phyloP scores from a whole-genome alignment of 2,329 filamentous ascomycete genomes.

The Curvularia sp. region DNA sequence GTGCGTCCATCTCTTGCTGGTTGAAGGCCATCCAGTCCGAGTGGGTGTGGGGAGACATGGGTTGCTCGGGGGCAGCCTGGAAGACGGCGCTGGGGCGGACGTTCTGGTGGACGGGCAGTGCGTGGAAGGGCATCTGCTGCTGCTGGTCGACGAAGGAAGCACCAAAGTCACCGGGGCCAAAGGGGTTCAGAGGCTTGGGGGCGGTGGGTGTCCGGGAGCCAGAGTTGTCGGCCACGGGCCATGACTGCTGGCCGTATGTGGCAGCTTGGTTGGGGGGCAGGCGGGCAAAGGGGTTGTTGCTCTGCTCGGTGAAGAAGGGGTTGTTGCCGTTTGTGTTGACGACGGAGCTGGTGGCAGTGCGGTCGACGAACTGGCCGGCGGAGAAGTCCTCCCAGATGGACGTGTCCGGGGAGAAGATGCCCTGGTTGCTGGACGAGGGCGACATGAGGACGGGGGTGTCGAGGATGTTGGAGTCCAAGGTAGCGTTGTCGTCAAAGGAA shows the following conservation, averaged over 20 bases:
- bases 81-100: slow-evolving; percentile 60
- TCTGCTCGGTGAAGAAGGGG: slow-evolving; percentile 58
- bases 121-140: slow-evolving; percentile 51
- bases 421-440: slow-evolving; percentile 56
- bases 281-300: slow-evolving; percentile 69
- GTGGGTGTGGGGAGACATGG: slow-evolving; percentile 69
- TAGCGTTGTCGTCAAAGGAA: slow-evolving; percentile 62
- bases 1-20: slow-evolving; percentile 59
- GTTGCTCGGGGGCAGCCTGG: slow-evolving; percentile 54
- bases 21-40: slow-evolving; percentile 64
- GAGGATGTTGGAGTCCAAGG: slow-evolving; percentile 57
- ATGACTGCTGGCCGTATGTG: slow-evolving; percentile 61
- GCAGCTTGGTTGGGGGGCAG: slow-evolving; percentile 59
- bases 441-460: slow-evolving; percentile 57
- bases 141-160: slow-evolving; percentile 54
- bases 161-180: slow-evolving; percentile 60
- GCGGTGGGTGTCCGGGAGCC: slow-evolving; percentile 78
- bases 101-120: slow-evolving; percentile 49
- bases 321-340: slow-evolving; percentile 55
- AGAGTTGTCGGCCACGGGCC: slow-evolving; percentile 69
- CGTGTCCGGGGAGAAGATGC: slow-evolving; percentile 62
- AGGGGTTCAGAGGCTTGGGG: slow-evolving; percentile 74
- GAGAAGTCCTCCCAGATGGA: slow-evolving; percentile 58
- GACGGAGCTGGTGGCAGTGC: slow-evolving; percentile 48
- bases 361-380: slow-evolving; percentile 49